Conservation (phyloP, 176 grass and related monocot genomes). For the Guadua angustifolia region DNA sequence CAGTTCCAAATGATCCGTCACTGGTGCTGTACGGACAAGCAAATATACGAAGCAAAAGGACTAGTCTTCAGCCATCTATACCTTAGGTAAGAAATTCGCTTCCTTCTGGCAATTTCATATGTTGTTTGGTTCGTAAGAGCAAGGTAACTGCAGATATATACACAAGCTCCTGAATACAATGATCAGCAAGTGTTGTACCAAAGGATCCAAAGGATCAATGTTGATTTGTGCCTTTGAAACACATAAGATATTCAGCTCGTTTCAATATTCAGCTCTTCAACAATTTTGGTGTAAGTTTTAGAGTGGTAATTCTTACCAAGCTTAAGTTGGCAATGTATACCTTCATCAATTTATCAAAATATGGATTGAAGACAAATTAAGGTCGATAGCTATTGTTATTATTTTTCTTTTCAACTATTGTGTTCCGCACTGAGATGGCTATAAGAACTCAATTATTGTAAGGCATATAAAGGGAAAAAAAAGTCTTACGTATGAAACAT, state of each 20-base stretch:
- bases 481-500: slow-evolving; percentile 75
- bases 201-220: neutral
- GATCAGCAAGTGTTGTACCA: neutral
- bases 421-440: neutral
- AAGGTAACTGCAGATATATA: slow-evolving; percentile 63
- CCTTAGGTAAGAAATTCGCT: slow-evolving; percentile 80
- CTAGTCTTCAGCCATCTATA: slow-evolving; percentile 36
- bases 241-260: slow-evolving; percentile 5
- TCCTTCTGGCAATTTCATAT: slow-evolving; percentile 84
- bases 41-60: neutral
- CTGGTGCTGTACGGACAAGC: neutral
- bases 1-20: slow-evolving; percentile 31
- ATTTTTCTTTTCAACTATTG: neutral
- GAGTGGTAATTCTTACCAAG: neutral
- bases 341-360: slow-evolving; percentile 4
- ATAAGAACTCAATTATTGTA: neutral
- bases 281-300: slow-evolving; percentile 12
- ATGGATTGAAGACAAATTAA: neutral
- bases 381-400: neutral
- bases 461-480: slow-evolving; percentile 25
- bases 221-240: slow-evolving; percentile 6
- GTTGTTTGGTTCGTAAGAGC: slow-evolving; percentile 94
- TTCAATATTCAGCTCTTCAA: slow-evolving; percentile 21
- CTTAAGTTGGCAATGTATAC: neutral
- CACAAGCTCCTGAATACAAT: slow-evolving; percentile 15